A percentile compares a stretch with the other conserved stretches of the same genome.
Evolutionary conservation across 2,329 filamentous ascomycete genomes (phyloP).

Genomic region (Xylaria hypoxylon): DNA sequence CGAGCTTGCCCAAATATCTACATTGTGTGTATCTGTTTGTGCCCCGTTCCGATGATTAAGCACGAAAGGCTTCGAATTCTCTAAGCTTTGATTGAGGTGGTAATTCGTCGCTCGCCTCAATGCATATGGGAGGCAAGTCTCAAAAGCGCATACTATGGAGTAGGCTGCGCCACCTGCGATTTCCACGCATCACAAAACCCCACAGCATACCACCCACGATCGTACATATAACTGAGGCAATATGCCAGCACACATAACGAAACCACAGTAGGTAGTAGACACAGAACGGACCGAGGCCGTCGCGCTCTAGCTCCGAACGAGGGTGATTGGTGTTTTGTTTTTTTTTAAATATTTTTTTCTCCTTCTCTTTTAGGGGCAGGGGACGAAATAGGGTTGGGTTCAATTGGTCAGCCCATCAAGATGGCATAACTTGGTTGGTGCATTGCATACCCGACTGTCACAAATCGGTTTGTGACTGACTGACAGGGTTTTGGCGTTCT

Average conservation of each 20-base stretch:
- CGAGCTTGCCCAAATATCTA: neutral
- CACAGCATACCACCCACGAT: conserved; percentile 3
- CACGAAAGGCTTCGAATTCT: neutral
- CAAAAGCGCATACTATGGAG: neutral
- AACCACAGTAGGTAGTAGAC: conserved; percentile 11
- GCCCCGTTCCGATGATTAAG: neutral
- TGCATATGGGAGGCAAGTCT: neutral
- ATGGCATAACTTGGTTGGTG: conserved; percentile 24
- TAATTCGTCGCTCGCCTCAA: neutral
- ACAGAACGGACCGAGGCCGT: conserved; percentile 5
- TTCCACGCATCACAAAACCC: neutral
- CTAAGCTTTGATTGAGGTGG: neutral
- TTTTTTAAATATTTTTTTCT: too few species aligned
- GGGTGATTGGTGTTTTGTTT: neutral
- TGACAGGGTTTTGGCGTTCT: conserved; percentile 30
- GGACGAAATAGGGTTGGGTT: conserved; percentile 8
- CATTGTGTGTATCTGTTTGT: neutral
- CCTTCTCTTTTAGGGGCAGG: neutral
- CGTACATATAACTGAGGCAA: conserved; percentile 24
- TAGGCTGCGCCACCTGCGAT: neutral
- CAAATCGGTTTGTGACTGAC: conserved; percentile 25
- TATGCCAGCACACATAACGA: conserved; percentile 20
- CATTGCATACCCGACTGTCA: conserved; percentile 31
- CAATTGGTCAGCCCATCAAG: conserved; percentile 18
- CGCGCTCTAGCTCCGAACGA: neutral